Evolutionary conservation across 163 green algal species (phyloP).

Genomic region (Volvox carteri): DNA sequence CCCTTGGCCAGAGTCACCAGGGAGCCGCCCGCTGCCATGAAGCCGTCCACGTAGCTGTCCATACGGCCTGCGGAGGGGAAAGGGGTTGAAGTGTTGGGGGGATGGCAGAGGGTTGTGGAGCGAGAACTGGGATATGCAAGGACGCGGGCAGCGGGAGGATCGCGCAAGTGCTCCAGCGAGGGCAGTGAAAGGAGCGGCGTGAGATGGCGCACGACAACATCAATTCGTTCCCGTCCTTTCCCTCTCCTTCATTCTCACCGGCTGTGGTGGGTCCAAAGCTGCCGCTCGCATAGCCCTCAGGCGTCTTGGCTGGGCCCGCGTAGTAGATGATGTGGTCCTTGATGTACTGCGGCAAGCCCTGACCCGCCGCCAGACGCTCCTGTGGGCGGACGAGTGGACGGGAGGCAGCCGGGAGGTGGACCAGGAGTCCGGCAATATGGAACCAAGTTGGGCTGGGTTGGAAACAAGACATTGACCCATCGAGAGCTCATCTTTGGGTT

Average conservation of each 20-base stretch:
- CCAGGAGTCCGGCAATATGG: too few relatives aligned
- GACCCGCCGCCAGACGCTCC: slow-evolving; percentile 55
- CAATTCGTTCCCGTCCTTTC: neutral
- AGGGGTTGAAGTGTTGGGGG: too few relatives aligned
- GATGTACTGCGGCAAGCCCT: slow-evolving; percentile 62
- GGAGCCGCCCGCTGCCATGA: slow-evolving; percentile 64
- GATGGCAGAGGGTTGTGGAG: too few relatives aligned
- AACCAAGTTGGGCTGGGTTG: too few relatives aligned
- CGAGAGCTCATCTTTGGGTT: too few relatives aligned
- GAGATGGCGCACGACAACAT: too few relatives aligned
- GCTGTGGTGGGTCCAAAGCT: slow-evolving; percentile 70
- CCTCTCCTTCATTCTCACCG: neutral
- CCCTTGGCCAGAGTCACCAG: slow-evolving; percentile 70
- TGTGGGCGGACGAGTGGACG: too few relatives aligned
- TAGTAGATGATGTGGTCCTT: slow-evolving; percentile 76
- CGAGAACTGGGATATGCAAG: too few relatives aligned
- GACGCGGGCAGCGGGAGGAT: too few relatives aligned
- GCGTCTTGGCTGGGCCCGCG: slow-evolving; percentile 69
- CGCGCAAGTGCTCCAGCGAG: too few relatives aligned
- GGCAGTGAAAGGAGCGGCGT: too few relatives aligned
- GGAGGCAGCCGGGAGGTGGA: neutral
- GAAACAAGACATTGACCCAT: too few relatives aligned
- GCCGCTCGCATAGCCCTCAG: slow-evolving; percentile 59
- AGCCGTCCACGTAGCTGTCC: slow-evolving; percentile 67
- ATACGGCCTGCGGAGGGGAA: slow-evolving; percentile 62